These are phyloP conservation scores for Ogataea kodamae DNA, from an alignment of 805 yeast genomes.

Conservation along the genomic window DNA sequence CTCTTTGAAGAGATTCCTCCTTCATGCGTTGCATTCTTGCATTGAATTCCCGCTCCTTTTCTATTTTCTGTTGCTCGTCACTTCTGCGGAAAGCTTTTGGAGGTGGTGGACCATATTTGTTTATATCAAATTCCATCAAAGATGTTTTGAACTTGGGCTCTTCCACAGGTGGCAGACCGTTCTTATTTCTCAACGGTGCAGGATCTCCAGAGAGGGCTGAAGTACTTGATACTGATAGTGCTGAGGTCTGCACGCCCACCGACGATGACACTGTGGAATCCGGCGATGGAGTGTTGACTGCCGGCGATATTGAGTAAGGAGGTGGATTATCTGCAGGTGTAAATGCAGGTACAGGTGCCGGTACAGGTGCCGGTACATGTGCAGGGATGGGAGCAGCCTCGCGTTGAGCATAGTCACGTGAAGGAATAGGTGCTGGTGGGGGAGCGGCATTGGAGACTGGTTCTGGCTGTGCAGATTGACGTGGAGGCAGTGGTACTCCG, in stretches of 20 bases:
- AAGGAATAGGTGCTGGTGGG: background rate
- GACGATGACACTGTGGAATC: too few relatives aligned
- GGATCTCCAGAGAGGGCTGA: too few relatives aligned
- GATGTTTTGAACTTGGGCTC: slow-evolving; percentile 31
- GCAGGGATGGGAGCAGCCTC: background rate
- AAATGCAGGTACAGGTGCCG: too few relatives aligned
- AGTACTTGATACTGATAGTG: too few relatives aligned
- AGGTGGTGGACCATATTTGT: slow-evolving; percentile 45
- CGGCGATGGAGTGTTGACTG: too few relatives aligned
- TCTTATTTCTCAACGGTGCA: slow-evolving; percentile 7
- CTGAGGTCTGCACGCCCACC: too few relatives aligned
- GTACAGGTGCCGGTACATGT: too few relatives aligned
- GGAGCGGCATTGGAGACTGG: slow-evolving; percentile 1
- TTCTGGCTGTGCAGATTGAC: slow-evolving; percentile 3
- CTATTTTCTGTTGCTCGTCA: slow-evolving; percentile 24
- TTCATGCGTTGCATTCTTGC: slow-evolving; percentile 26
- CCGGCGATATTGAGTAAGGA: slow-evolving; percentile 7
- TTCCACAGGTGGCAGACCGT: slow-evolving; percentile 9
- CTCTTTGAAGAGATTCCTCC: slow-evolving; percentile 28
- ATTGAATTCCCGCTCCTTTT: slow-evolving; percentile 25
- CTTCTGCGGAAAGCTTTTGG: slow-evolving; percentile 35
- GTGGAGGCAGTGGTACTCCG: slow-evolving; percentile 2
- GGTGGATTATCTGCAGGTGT: slow-evolving; percentile 8
- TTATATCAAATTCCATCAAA: slow-evolving; percentile 35
- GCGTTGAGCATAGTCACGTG: too few relatives aligned